Conservation (phyloP, 2,329 filamentous ascomycete species). For the Gnomoniopsis smithogilvyi region DNA sequence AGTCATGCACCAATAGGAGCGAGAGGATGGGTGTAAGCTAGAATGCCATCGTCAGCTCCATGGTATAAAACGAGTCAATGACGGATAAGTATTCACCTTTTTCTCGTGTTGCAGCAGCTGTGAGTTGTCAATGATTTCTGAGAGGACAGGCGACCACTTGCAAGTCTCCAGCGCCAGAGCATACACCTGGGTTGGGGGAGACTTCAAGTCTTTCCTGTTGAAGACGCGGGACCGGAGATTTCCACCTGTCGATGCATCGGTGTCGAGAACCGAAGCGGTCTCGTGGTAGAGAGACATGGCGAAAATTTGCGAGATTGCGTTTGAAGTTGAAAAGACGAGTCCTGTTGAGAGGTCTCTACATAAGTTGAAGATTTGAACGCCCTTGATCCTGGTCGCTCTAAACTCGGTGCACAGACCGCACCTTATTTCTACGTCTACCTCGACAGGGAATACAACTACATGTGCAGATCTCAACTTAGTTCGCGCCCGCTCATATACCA, state of each 20-base stretch:
- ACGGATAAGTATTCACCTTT: slow-evolving; percentile 58
- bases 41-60: slow-evolving; percentile 25
- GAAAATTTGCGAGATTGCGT: not conserved
- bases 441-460: not conserved
- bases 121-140: slow-evolving; percentile 83
- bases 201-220: slow-evolving; percentile 69
- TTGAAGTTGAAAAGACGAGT: too few species aligned
- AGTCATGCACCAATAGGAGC: slow-evolving; percentile 81
- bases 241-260: slow-evolving; percentile 63
- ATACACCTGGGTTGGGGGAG: slow-evolving; percentile 77
- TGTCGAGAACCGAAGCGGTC: slow-evolving; percentile 70
- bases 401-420: not conserved
- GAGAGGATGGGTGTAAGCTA: slow-evolving; percentile 79
- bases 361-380: not conserved
- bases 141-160: slow-evolving; percentile 86
- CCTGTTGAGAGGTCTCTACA: too few species aligned
- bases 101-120: slow-evolving; percentile 75
- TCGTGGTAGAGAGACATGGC: slow-evolving; percentile 94
- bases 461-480: too few species aligned
- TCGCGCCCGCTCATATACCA: too few species aligned
- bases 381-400: not conserved
- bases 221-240: slow-evolving; percentile 88
- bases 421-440: not conserved
- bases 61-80: slow-evolving; percentile 4
- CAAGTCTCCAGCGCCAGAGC: slow-evolving; percentile 81